Conservation (phyloP, 176 grass and related monocot genomes). For the Areca catechu region DNA sequence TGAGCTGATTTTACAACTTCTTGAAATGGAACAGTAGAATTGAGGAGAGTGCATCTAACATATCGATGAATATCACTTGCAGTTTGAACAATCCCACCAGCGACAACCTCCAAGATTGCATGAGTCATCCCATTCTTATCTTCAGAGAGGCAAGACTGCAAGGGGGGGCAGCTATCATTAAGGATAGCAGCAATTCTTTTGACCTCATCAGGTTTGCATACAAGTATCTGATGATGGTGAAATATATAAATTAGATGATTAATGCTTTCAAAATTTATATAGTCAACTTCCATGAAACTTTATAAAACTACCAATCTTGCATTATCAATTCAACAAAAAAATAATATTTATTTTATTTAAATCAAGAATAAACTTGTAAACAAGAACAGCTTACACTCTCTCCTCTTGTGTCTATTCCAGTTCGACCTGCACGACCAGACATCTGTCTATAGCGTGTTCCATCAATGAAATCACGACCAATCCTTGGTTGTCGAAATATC, state of each 20-base stretch:
- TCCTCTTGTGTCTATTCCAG: slow-evolving; percentile 97
- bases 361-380: neutral
- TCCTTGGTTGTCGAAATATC: slow-evolving; percentile 88
- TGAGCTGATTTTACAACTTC: slow-evolving; percentile 94
- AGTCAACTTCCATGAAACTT: too few species aligned
- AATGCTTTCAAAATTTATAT: too few species aligned
- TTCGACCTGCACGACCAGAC: slow-evolving; percentile 92
- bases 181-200: slow-evolving; percentile 68
- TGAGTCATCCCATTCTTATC: slow-evolving; percentile 99
- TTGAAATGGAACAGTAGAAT: slow-evolving; percentile 84
- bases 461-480: slow-evolving; percentile 95
- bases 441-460: slow-evolving; percentile 96
- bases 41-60: slow-evolving; percentile 89
- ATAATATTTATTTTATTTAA: neutral
- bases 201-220: slow-evolving; percentile 78
- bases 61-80: slow-evolving; percentile 89
- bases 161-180: slow-evolving; percentile 58
- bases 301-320: neutral
- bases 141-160: slow-evolving; percentile 91
- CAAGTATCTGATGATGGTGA: slow-evolving; percentile 69
- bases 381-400: slow-evolving; percentile 72
- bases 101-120: slow-evolving; percentile 96
- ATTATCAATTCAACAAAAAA: neutral
- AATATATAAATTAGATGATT: neutral
- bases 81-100: slow-evolving; percentile 93